These are phyloP conservation scores for Metschnikowia lochheadii DNA, from an alignment of 805 yeast genomes.

Conservation along the genomic window DNA sequence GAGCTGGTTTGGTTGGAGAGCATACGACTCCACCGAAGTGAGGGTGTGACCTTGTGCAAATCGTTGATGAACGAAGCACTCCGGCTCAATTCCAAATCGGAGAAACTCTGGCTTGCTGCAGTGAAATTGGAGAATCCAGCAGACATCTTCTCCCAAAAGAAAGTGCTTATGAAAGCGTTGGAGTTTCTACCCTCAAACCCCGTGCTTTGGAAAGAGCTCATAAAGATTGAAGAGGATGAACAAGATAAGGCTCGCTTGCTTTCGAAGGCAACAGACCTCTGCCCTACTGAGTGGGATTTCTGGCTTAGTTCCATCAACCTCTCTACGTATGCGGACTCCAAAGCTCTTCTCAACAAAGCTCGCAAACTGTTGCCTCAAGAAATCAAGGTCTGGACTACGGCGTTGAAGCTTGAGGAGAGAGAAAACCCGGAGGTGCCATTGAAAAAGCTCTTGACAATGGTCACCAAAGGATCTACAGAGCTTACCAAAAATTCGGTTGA, in stretches of 20 bases:
- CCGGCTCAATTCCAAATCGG: conserved; percentile 49
- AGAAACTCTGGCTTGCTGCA: conserved; percentile 72
- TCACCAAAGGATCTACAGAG: conserved; percentile 47
- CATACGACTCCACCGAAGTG: conserved; percentile 53
- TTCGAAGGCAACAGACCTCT: conserved; percentile 60
- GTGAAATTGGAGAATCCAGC: conserved; percentile 51
- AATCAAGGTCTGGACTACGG: conserved; percentile 58
- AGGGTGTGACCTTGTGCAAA: conserved; percentile 44
- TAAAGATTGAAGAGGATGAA: conserved; percentile 53
- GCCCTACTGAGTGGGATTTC: conserved; percentile 60
- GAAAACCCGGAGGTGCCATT: conserved; percentile 45
- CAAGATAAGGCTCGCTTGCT: conserved; percentile 52
- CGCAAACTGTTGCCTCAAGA: conserved; percentile 38
- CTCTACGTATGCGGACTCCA: conserved; percentile 47
- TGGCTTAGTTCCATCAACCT: conserved; percentile 59
- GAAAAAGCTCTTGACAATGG: conserved; percentile 44
- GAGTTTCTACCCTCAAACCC: conserved; percentile 56
- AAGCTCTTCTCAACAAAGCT: conserved; percentile 54
- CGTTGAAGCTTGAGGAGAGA: conserved; percentile 58
- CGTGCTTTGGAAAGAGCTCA: conserved; percentile 64
- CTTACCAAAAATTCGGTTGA: conserved; percentile 22
- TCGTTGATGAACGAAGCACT: conserved; percentile 65
- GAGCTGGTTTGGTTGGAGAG: conserved; percentile 84
- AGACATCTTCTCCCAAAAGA: conserved; percentile 48
- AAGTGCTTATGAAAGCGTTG: conserved; percentile 66